Evolutionary conservation across 805 yeast species (phyloP), one percentile per base, ranked within the genome.

Genomic region (Wickerhamomyces kurtzmanii): DNA sequence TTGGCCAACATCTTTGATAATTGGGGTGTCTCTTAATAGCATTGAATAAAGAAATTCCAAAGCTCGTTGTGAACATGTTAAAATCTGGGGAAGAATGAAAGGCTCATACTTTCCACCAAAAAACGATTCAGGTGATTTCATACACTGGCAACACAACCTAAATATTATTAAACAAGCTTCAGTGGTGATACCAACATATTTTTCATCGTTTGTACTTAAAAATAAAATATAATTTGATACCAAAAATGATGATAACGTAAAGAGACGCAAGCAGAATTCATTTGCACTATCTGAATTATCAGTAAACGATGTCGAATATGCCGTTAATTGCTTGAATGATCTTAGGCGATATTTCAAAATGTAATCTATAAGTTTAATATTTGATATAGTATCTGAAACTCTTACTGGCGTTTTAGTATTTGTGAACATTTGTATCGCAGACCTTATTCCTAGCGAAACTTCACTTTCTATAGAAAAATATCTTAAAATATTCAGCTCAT

Each of bases 221-320:
- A 54, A 51, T 20, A 65, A 32, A 8, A 66, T 39, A 38, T 59
- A 62, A 25, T 55, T 45, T 23, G 60, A n/a, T n/a, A n/a, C n/a
- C n/a, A n/a, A n/a, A n/a, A n/a, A n/a, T n/a, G n/a, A n/a, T n/a
- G n/a, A n/a, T 41, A n/a, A 53, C 43, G 12, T 52, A 46, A 18
- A 52, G 33, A 4, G 57, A 24, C 3, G 47, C 31, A 15, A 47
- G 35, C 2, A 59, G 25, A 0, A 23, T 32, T 53, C 56, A 11
- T 38, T 34, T 4, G 47, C 33, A n/a, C 28, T 26, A 14, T 30
- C 16, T n/a, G n/a, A n/a, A 15, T 44, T 41, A 3, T n/a, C n/a
- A n/a, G n/a, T n/a, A n/a, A n/a, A n/a, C n/a, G n/a, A n/a, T n/a
- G n/a, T n/a, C n/a, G n/a, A n/a, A n/a, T n/a, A n/a, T n/a, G n/a